Evolutionary conservation across 1,139 yeast species (phyloP).

Genomic region (Yamadazyma aaseri): DNA sequence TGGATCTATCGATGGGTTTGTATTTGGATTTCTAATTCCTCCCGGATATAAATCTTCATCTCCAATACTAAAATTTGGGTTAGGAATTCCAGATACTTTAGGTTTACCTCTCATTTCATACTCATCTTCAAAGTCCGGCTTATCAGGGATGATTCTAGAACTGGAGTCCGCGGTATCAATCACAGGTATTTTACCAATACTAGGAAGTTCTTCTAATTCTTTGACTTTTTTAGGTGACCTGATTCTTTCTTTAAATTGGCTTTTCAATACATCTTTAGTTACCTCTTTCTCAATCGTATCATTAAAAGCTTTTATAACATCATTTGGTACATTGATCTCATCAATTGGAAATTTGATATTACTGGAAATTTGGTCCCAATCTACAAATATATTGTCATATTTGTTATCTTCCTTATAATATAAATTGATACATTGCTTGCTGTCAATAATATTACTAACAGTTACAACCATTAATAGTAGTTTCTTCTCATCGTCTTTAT

Average conservation of each 20-base stretch:
- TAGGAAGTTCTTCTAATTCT: background rate
- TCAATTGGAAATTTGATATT: conserved; percentile 25
- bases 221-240: conserved; percentile 5
- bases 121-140: conserved; percentile 62
- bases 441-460: conserved; percentile 16
- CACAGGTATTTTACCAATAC: conserved; percentile 2
- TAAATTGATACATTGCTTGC: conserved; percentile 25
- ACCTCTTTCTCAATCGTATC: conserved; percentile 11
- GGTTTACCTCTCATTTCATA: conserved; percentile 32
- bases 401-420: conserved; percentile 11
- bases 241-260: conserved; percentile 9
- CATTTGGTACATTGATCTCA: conserved; percentile 22
- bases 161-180: conserved; percentile 13
- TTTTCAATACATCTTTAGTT: conserved; percentile 7
- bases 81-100: conserved; percentile 11
- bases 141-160: conserved; percentile 24
- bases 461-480: conserved; percentile 12
- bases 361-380: conserved; percentile 13
- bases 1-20: conserved; percentile 16
- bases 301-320: conserved; percentile 25
- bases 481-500: conserved; percentile 8
- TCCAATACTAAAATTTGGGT: conserved; percentile 31
- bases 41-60: conserved; percentile 55
- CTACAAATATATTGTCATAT: conserved; percentile 13
- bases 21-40: conserved; percentile 33